Conservation (phyloP, 352 stramenopile species). For the Phytopythium cucurbitacearum region DNA sequence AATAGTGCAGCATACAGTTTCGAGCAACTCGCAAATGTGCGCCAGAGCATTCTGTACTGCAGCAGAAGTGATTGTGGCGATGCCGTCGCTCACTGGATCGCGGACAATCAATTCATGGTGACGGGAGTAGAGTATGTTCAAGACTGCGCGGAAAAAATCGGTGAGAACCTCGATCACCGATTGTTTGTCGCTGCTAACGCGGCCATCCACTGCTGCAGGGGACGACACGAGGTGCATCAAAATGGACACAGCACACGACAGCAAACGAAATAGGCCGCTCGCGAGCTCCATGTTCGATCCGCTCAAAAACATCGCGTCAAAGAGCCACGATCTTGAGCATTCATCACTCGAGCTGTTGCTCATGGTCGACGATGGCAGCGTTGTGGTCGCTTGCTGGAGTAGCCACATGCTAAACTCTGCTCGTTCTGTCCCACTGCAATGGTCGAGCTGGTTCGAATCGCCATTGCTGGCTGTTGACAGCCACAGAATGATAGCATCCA, state of each 20-base stretch:
- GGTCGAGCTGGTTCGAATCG: neutral
- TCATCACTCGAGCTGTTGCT: neutral
- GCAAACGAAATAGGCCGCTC: conserved; percentile 23
- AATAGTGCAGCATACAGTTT: neutral
- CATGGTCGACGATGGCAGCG: neutral
- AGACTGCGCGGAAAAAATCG: conserved; percentile 18
- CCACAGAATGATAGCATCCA: conserved; percentile 10
- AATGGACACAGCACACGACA: conserved; percentile 15
- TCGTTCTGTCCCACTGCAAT: conserved; percentile 6
- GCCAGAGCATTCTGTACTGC: neutral
- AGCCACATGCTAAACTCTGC: conserved; percentile 30
- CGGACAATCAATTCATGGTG: conserved; percentile 28
- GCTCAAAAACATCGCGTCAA: conserved; percentile 51
- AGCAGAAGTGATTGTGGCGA: conserved; percentile 10
- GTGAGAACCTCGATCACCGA: conserved; percentile 6
- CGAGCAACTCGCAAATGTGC: neutral
- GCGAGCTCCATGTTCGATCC: conserved; percentile 18
- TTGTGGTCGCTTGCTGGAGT: conserved; percentile 11
- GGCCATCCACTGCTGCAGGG: neutral
- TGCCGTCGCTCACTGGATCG: conserved; percentile 26
- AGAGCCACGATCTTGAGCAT: conserved; percentile 39
- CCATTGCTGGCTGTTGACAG: conserved; percentile 4
- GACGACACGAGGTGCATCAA: conserved; percentile 12
- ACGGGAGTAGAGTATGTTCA: conserved; percentile 37
- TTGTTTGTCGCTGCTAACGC: neutral